Evolutionary conservation across 2,329 filamentous ascomycete species (phyloP).

Genomic region (Fusarium robinianum): DNA sequence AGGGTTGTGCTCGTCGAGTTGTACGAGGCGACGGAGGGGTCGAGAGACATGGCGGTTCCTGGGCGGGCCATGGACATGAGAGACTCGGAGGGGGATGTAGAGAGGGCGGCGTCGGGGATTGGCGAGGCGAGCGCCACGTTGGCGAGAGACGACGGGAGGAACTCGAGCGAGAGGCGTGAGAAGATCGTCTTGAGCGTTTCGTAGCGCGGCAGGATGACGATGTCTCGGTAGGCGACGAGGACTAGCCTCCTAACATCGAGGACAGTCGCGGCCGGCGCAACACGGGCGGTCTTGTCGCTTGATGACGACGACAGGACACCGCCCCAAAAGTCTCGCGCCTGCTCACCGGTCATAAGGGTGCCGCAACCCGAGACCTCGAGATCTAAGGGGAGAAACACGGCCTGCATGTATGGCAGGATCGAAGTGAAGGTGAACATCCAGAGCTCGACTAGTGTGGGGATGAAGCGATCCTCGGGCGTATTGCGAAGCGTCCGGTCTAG

Average conservation of each 20-base stretch:
- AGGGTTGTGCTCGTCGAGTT: conserved; percentile 80
- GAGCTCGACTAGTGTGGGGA: conserved; percentile 86
- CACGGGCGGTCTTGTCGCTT: conserved; percentile 44
- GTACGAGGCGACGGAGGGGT: conserved; percentile 76
- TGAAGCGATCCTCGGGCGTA: conserved; percentile 83
- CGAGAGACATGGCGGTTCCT: conserved; percentile 74
- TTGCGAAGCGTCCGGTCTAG: conserved; percentile 81
- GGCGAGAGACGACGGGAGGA: conserved; percentile 59
- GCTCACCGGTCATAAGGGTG: conserved; percentile 73
- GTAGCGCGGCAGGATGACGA: conserved; percentile 84
- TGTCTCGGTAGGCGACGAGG: conserved; percentile 85
- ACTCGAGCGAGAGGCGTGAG: conserved; percentile 85
- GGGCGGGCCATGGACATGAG: conserved; percentile 58
- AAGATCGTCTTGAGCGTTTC: conserved; percentile 89
- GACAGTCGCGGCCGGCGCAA: conserved; percentile 55
- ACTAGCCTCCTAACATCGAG: conserved; percentile 90
- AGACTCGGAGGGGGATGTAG: conserved; percentile 57
- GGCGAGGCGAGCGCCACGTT: conserved; percentile 60
- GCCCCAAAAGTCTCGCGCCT: conserved; percentile 91
- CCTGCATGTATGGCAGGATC: conserved; percentile 91
- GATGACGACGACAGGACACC: conserved; percentile 57
- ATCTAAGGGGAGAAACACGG: conserved; percentile 90
- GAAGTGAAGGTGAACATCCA: conserved; percentile 93
- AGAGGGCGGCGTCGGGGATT: conserved; percentile 54
- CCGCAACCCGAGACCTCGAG: conserved; percentile 89